Evolutionary conservation across 1,284 basidiomycete species (phyloP).

Genomic region (Chondrostereum purpureum): DNA sequence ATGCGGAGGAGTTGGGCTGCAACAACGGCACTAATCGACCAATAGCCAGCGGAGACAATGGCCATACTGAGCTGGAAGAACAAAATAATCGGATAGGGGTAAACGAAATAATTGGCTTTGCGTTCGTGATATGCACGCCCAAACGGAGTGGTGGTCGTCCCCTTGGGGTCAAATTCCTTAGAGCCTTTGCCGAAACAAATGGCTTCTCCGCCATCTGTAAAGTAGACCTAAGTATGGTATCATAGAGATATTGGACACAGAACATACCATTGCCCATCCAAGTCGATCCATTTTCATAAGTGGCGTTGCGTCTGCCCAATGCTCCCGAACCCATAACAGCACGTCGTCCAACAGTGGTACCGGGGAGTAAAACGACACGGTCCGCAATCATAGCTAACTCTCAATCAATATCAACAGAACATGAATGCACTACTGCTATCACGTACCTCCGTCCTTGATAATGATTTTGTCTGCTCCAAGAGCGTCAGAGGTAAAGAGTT

Average conservation of each 20-base stretch:
- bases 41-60: conserved; percentile 32
- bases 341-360: conserved; percentile 19
- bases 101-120: conserved; percentile 35
- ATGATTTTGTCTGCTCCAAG: conserved; percentile 30
- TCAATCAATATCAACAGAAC: too few relatives aligned
- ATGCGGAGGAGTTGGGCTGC: conserved; percentile 32
- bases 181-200: conserved; percentile 30
- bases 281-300: conserved; percentile 21
- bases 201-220: conserved; percentile 27
- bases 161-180: conserved; percentile 12
- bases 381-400: conserved; percentile 24
- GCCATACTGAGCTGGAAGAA: conserved; percentile 26
- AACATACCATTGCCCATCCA: conserved; percentile 23
- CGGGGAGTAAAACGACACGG: conserved; percentile 22
- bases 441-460: conserved; percentile 23
- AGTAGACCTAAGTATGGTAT: not conserved
- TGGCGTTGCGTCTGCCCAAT: conserved; percentile 16
- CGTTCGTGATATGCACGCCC: conserved; percentile 39
- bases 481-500: conserved; percentile 37
- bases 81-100: conserved; percentile 33
- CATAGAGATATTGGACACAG: not conserved
- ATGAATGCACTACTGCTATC: not conserved
- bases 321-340: conserved; percentile 25
- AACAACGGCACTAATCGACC: conserved; percentile 33
- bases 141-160: conserved; percentile 35